Base-by-base conservation (phyloP, 768 basidiomycete genomes). In the Agaricus blazei region DNA sequence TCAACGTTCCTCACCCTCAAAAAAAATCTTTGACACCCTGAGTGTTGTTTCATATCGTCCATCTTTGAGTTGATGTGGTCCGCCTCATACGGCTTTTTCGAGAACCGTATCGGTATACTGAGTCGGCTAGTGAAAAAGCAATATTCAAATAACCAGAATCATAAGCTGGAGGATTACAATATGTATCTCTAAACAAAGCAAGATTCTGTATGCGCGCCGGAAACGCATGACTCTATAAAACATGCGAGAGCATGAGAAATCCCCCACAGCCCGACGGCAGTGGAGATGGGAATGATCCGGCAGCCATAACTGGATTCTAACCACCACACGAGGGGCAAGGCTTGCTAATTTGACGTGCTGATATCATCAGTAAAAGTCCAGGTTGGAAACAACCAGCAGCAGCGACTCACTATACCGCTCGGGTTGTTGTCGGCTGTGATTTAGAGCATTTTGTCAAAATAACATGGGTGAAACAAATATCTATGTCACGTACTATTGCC, bases 401-500 rank as follows among this genome's bases (percentile, higher is more conserved):
- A 19, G 27, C 23, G n/a, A 43, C 48, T 50, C 48, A 56, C 54
- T 50, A 12, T 56, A 50, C n/a, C 15, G 54, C n/a, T 56, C 48
- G 41, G 54, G 54, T 5, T 11, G 29, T 34, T 36, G 29, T 3
- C 54, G 54, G 24, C 54, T 56, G 31, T 26, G 23, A 43, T 40
- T 24, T 6, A 27, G 11, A 15, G n/a, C 24, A 19, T 19, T 19
- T 34, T 4, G 29, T 43, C 40, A 49, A 42, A 50, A 23, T 15
- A 34, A 2, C 4, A 15, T 19, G 19, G 5, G 29, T 19, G 31
- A 38, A 6, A 37, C n/a, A 23, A 48, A 14, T 9, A 37, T 28
- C 8, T 4, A n/a, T 3, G 5, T 36, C 15, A 58, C 52, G 31
- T 46, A 58, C 57, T 50, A 41, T 54, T 58, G 57, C 52, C 52